Conservation (phyloP, 179 eudicot genomes). For the Silene noctiflora region DNA sequence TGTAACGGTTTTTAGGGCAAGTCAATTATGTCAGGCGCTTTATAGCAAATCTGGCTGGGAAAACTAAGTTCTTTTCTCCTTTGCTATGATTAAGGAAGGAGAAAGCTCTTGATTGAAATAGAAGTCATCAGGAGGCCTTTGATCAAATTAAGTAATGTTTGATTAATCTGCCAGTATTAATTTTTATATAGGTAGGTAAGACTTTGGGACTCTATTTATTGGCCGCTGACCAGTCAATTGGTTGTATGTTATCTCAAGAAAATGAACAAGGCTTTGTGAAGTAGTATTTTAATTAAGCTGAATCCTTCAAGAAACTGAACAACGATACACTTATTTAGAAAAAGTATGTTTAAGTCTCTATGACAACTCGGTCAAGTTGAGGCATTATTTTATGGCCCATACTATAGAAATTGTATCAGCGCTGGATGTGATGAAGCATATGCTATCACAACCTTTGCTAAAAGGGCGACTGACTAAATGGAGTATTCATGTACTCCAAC, state of each 20-base stretch:
- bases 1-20: too few species aligned
- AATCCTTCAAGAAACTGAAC: too few species aligned
- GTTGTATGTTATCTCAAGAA: not conserved
- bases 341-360: not conserved
- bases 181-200: too few species aligned
- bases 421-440: not conserved
- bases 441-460: not conserved
- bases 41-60: too few species aligned
- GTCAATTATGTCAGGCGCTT: too few species aligned
- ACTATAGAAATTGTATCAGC: too few species aligned
- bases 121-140: not conserved
- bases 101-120: not conserved
- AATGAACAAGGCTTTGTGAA: not conserved
- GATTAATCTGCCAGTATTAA: not conserved
- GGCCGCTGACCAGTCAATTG: not conserved
- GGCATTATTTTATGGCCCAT: not conserved
- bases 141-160: not conserved
- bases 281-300: not conserved
- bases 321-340: not conserved
- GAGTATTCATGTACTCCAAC: not conserved
- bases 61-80: too few species aligned
- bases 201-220: too few species aligned
- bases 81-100: too few species aligned
- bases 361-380: not conserved
- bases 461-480: not conserved